Conservation (phyloP, 2,329 filamentous ascomycete species). For the Trichoderma gracile region DNA sequence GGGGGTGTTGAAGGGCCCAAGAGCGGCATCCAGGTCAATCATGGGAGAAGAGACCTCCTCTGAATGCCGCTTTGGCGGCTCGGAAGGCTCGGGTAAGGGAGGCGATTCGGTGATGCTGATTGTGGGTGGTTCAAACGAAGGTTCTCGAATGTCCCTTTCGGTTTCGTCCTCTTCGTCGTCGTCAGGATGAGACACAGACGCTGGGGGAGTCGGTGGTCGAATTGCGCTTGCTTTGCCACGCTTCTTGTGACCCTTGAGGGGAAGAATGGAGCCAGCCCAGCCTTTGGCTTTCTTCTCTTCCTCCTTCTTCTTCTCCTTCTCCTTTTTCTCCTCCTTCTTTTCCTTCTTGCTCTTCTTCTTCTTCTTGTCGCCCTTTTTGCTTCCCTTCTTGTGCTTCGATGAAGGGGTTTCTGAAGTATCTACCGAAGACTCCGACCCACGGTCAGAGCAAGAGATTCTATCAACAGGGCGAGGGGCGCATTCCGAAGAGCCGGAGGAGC, state of each 20-base stretch:
- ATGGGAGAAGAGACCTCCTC: constrained; percentile 74
- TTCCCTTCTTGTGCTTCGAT: constrained; percentile 34
- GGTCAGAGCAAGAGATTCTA: constrained; percentile 41
- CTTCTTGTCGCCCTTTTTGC: constrained; percentile 44
- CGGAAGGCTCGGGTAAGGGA: constrained; percentile 32
- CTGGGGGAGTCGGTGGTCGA: constrained; percentile 51
- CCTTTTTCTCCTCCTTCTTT: constrained; percentile 58
- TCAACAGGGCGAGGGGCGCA: constrained; percentile 36
- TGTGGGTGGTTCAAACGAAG: constrained; percentile 40
- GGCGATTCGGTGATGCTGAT: constrained; percentile 47
- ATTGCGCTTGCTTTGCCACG: constrained; percentile 43
- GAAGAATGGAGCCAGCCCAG: constrained; percentile 68
- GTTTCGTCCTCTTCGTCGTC: constrained; percentile 36
- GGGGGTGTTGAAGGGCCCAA: constrained; percentile 89
- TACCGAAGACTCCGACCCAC: constrained; percentile 36
- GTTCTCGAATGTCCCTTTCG: constrained; percentile 30
- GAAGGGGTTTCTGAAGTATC: constrained; percentile 31
- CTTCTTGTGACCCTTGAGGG: constrained; percentile 53
- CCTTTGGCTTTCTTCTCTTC: constrained; percentile 67
- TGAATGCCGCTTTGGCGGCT: constrained; percentile 44
- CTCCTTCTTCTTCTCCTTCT: constrained; percentile 53
- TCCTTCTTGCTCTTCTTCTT: constrained; percentile 72
- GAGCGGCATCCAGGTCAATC: constrained; percentile 90
- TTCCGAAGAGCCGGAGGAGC: constrained; percentile 50
- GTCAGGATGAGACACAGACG: constrained; percentile 35